A percentile compares a stretch with the other conserved stretches of the same genome.
Conservation (phyloP, 2,329 filamentous ascomycete species). For the Calonectria pseudoturangicola region DNA sequence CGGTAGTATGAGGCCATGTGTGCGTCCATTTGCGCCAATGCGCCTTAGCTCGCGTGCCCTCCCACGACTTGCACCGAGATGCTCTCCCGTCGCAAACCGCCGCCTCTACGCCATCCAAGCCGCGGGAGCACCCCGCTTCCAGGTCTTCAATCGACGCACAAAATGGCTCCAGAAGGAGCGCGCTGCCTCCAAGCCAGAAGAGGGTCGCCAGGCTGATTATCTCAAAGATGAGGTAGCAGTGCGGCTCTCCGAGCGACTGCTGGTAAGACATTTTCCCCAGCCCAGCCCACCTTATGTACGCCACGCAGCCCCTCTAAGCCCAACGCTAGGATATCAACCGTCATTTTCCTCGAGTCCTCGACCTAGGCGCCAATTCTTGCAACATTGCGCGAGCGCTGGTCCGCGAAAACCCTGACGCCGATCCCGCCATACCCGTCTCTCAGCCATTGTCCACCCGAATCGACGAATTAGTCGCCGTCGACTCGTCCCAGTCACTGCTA, state of each 20-base stretch:
- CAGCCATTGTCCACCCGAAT: slow-evolving; percentile 83
- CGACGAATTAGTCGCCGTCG: slow-evolving; percentile 84
- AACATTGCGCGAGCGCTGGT: slow-evolving; percentile 91
- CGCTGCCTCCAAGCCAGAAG: slow-evolving; percentile 80
- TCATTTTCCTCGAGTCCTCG: slow-evolving; percentile 87
- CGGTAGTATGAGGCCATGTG: slow-evolving; percentile 58
- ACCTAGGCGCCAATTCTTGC: slow-evolving; percentile 96
- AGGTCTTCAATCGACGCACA: slow-evolving; percentile 91
- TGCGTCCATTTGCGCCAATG: slow-evolving; percentile 50
- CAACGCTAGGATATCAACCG: slow-evolving; percentile 88
- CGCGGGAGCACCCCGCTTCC: slow-evolving; percentile 84
- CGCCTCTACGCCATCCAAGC: slow-evolving; percentile 86
- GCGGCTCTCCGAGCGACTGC: slow-evolving; percentile 87
- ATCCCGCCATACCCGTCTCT: slow-evolving; percentile 72
- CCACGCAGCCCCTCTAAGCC: slow-evolving; percentile 39
- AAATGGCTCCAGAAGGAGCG: slow-evolving; percentile 96
- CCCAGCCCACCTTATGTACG: background rate
- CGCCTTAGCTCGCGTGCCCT: slow-evolving; percentile 52
- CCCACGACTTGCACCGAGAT: slow-evolving; percentile 43
- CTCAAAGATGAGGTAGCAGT: slow-evolving; percentile 93
- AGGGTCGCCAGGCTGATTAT: slow-evolving; percentile 90
- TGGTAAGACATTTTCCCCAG: slow-evolving; percentile 70
- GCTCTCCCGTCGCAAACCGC: slow-evolving; percentile 50
- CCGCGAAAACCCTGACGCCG: slow-evolving; percentile 79
- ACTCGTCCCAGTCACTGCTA: slow-evolving; percentile 85